phyloP scores from a whole-genome alignment of 441 rosid genomes.

The Pelargonium exstipulatum region DNA sequence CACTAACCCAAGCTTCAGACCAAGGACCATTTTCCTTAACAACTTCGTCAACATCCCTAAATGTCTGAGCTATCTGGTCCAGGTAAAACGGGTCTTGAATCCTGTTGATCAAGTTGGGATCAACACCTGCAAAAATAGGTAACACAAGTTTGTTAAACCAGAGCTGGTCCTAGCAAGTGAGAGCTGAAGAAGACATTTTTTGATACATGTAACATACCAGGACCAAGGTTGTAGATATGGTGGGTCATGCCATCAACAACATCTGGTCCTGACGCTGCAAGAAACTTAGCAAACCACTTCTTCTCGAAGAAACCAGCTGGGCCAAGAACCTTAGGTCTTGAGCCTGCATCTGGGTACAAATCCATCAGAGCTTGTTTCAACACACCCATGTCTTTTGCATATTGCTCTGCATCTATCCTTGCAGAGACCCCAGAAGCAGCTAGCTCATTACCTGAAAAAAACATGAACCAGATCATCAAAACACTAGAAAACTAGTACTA shows the following conservation, averaged over 20 bases:
- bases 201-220: constrained; percentile 29
- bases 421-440: constrained; percentile 52
- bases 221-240: constrained; percentile 61
- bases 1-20: constrained; percentile 60
- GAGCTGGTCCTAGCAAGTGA: not conserved
- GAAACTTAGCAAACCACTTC: constrained; percentile 43
- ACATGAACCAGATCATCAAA: too few relatives aligned
- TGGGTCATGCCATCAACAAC: constrained; percentile 50
- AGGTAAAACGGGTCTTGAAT: constrained; percentile 52
- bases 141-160: not conserved
- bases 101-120: constrained; percentile 33
- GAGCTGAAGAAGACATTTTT: not conserved
- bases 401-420: constrained; percentile 34
- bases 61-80: constrained; percentile 39
- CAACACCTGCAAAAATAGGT: constrained; percentile 37
- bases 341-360: constrained; percentile 31
- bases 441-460: constrained; percentile 54
- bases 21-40: constrained; percentile 38
- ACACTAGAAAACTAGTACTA: too few relatives aligned
- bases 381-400: constrained; percentile 35
- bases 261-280: constrained; percentile 37
- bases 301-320: constrained; percentile 56
- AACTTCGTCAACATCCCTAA: constrained; percentile 20
- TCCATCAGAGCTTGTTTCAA: constrained; percentile 33
- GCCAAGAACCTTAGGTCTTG: constrained; percentile 45